Conservation (phyloP, 164 flowering plant species). For the Stephania cephalantha region DNA sequence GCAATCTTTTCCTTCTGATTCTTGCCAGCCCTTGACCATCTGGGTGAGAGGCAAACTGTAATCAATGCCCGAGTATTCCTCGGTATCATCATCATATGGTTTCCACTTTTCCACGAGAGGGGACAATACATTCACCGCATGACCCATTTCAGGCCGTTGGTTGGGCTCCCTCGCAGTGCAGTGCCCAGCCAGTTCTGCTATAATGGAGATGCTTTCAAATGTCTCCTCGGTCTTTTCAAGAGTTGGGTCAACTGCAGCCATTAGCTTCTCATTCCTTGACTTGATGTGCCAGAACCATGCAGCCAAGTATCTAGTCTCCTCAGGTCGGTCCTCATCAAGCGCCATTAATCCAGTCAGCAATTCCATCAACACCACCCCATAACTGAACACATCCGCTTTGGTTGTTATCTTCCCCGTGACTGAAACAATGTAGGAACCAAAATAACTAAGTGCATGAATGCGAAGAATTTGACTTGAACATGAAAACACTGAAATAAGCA, state of each 20-base stretch:
- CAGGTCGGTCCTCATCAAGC: slow-evolving; percentile 63
- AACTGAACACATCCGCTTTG: slow-evolving; percentile 76
- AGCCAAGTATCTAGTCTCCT: slow-evolving; percentile 68
- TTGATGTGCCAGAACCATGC: slow-evolving; percentile 67
- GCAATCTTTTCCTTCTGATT: slow-evolving; percentile 37
- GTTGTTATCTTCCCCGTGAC: slow-evolving; percentile 81
- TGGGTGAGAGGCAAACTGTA: slow-evolving; percentile 49
- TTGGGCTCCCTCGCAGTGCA: slow-evolving; percentile 77
- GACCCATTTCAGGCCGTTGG: slow-evolving; percentile 83
- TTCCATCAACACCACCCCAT: slow-evolving; percentile 84
- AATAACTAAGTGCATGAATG: background rate
- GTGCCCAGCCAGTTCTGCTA: slow-evolving; percentile 81
- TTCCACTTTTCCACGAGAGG: slow-evolving; percentile 71
- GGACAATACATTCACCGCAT: slow-evolving; percentile 59
- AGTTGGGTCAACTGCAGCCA: slow-evolving; percentile 51
- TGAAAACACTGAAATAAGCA: background rate
- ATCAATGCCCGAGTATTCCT: slow-evolving; percentile 49
- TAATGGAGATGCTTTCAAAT: slow-evolving; percentile 41
- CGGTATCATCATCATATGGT: slow-evolving; percentile 45
- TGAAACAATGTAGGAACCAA: slow-evolving; percentile 22
- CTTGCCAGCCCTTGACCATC: slow-evolving; percentile 70
- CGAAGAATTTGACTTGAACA: background rate
- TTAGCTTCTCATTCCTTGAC: slow-evolving; percentile 45
- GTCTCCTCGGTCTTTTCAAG: slow-evolving; percentile 46
- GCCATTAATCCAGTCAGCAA: slow-evolving; percentile 68